Conservation (phyloP, 306 rosid species). For the Arachis stenosperma region DNA sequence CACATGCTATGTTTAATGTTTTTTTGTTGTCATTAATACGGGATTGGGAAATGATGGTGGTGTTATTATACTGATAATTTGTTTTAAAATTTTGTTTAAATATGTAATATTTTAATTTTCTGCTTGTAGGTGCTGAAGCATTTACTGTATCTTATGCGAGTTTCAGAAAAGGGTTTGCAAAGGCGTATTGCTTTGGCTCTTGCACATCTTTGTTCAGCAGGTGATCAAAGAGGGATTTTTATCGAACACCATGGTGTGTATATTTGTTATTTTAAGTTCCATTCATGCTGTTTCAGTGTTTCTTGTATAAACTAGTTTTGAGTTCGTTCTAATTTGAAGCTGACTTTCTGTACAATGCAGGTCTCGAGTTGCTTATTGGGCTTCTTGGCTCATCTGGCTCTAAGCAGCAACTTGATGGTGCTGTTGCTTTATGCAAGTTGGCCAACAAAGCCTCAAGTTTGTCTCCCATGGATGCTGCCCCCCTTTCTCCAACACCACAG, state of each 20-base stretch:
- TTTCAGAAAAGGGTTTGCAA: constrained; percentile 77
- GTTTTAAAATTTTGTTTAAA: constrained; percentile 22
- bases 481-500: constrained; percentile 98
- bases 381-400: constrained; percentile 72
- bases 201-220: constrained; percentile 93
- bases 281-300: constrained; percentile 25
- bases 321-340: constrained; percentile 33
- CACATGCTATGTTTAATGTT: constrained; percentile 17
- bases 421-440: constrained; percentile 83
- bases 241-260: constrained; percentile 74
- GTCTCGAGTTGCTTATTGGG: constrained; percentile 89
- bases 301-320: constrained; percentile 32
- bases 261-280: constrained; percentile 27
- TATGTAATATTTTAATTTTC: constrained; percentile 43
- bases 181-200: constrained; percentile 91
- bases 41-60: constrained; percentile 18
- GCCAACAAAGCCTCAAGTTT: constrained; percentile 78
- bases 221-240: constrained; percentile 78
- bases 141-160: constrained; percentile 88
- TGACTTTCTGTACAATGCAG: constrained; percentile 51
- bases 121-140: constrained; percentile 78
- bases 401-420: constrained; percentile 95
- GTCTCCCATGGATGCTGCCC: constrained; percentile 93
- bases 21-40: constrained; percentile 23
- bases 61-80: constrained; percentile 10